Percentiles rank a stretch among this genome's conserved stretches.
These are phyloP conservation scores for Trichoderma arundinaceum DNA, from an alignment of 2,329 filamentous ascomycete species.

Conservation along the genomic window DNA sequence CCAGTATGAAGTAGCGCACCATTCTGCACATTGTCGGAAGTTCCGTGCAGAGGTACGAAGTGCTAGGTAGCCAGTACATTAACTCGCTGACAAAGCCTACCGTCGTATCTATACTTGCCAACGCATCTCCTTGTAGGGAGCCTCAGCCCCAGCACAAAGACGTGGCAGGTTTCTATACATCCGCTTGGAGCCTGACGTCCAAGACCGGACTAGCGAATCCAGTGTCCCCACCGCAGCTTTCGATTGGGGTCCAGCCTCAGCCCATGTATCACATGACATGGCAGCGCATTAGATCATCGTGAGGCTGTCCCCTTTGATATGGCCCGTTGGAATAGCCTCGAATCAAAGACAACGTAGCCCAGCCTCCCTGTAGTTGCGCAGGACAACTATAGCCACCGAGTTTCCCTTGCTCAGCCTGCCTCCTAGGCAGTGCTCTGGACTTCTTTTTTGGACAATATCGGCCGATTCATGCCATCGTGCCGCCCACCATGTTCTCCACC, in stretches of 20 bases:
- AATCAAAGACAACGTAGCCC: not conserved
- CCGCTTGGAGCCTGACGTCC: not conserved
- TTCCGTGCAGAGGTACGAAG: not conserved
- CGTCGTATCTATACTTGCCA: constrained; percentile 6
- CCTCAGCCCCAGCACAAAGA: not conserved
- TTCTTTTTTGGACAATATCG: not conserved
- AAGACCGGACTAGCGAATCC: too few relatives aligned
- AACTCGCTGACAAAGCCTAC: not conserved
- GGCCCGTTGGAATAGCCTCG: constrained; percentile 4
- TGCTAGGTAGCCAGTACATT: not conserved
- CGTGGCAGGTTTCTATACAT: constrained; percentile 17
- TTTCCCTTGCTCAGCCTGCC: constrained; percentile 9
- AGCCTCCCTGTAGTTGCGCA: constrained; percentile 3
- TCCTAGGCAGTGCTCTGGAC: not conserved
- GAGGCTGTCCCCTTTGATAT: not conserved
- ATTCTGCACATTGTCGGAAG: too few relatives aligned
- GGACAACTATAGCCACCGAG: not conserved
- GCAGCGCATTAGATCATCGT: not conserved
- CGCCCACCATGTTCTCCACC: constrained; percentile 46
- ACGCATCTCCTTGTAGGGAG: not conserved
- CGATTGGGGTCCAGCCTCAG: constrained; percentile 22
- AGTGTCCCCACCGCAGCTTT: constrained; percentile 25
- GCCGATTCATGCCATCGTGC: constrained; percentile 40
- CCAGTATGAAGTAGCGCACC: not conserved
- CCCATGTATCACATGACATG: constrained; percentile 31